Conservation (phyloP, 441 rosid species). For the Brassica hybrid region DNA sequence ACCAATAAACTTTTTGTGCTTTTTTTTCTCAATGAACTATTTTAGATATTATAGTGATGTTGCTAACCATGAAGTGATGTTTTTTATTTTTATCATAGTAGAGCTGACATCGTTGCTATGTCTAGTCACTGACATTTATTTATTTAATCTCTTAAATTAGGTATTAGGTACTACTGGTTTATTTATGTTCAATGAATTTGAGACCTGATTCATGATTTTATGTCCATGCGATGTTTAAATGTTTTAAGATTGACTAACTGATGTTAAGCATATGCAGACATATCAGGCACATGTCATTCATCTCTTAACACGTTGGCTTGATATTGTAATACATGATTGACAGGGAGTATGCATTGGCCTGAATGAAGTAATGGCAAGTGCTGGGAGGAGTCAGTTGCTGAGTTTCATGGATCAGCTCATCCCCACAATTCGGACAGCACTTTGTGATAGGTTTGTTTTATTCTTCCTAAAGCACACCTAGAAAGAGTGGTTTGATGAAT, state of each 20-base stretch:
- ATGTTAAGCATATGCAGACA: slow-evolving; percentile 25
- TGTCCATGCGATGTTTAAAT: slow-evolving; percentile 15
- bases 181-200: slow-evolving; percentile 19
- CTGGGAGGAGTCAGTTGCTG: slow-evolving; percentile 92
- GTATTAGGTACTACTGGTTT: slow-evolving; percentile 17
- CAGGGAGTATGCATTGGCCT: slow-evolving; percentile 99
- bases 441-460: slow-evolving; percentile 93
- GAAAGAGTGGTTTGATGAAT: neutral
- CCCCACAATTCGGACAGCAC: slow-evolving; percentile 95
- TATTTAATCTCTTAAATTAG: neutral
- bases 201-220: slow-evolving; percentile 17
- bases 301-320: slow-evolving; percentile 6
- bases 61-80: slow-evolving; percentile 10
- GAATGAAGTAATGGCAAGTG: slow-evolving; percentile 99
- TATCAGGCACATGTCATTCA: slow-evolving; percentile 15
- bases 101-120: neutral
- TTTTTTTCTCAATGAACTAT: neutral
- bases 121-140: slow-evolving; percentile 21
- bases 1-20: too few relatives aligned
- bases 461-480: too few relatives aligned
- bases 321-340: slow-evolving; percentile 27
- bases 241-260: slow-evolving; percentile 13
- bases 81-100: slow-evolving; percentile 11
- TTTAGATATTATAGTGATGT: slow-evolving; percentile 3
- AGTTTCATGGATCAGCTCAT: slow-evolving; percentile 97